Conservation (phyloP, 2,329 filamentous ascomycete species). For the Furcasterigmium sp. region DNA sequence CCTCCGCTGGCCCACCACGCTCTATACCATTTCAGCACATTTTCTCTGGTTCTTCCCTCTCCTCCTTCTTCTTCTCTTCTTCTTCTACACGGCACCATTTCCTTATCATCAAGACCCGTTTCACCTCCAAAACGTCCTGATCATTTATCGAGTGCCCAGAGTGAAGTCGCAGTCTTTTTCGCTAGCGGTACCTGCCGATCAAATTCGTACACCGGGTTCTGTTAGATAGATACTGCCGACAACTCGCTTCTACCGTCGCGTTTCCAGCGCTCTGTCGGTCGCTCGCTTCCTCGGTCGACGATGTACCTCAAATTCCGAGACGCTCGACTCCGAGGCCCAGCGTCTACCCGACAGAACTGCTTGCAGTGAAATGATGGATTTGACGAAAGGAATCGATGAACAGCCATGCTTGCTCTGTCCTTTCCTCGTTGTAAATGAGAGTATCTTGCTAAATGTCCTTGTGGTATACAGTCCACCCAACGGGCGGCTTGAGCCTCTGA, state of each 20-base stretch:
- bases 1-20: no score
- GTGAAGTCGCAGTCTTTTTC: slow-evolving; percentile 82
- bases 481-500: no score
- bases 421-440: no score
- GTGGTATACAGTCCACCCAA: no score
- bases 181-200: slow-evolving; percentile 89
- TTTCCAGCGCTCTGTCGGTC: background rate
- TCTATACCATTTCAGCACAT: no score
- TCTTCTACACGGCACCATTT: slow-evolving; percentile 63
- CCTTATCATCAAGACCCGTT: slow-evolving; percentile 92
- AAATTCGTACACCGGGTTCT: slow-evolving; percentile 63
- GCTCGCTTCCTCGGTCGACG: no score
- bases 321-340: no score
- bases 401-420: no score
- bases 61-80: slow-evolving; percentile 25
- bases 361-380: background rate
- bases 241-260: slow-evolving; percentile 31
- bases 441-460: no score
- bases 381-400: no score
- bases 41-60: slow-evolving; percentile 9
- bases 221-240: slow-evolving; percentile 98
- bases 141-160: slow-evolving; percentile 91
- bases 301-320: no score
- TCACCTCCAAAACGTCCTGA: slow-evolving; percentile 71
- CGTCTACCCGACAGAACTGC: no score